Evolutionary conservation across 148 eudicot species (phyloP).

Genomic region (Chenopodium album): DNA sequence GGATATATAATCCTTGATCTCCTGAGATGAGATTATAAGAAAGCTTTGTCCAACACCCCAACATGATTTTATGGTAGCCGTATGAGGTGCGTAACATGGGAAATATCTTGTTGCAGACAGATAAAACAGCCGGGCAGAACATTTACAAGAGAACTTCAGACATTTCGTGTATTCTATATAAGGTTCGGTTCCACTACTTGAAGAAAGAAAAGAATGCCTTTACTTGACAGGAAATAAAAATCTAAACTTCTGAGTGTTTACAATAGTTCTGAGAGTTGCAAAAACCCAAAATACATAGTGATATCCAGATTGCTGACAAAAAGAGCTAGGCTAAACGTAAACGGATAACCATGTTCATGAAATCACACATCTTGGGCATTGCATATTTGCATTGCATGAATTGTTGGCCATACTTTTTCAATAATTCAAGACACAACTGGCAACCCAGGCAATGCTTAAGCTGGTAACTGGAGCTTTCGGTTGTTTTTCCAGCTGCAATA

Average conservation of each 20-base stretch:
- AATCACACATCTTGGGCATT: constrained; percentile 4
- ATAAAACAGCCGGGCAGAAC: neutral
- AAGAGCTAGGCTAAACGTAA: constrained; percentile 10
- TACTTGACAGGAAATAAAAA: constrained; percentile 2
- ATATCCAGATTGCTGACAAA: constrained; percentile 13
- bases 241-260: constrained; percentile 18
- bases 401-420: neutral
- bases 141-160: neutral
- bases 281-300: constrained; percentile 9
- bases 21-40: neutral
- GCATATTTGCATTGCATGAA: neutral
- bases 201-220: constrained; percentile 1
- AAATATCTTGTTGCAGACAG: neutral
- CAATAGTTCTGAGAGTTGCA: constrained; percentile 12
- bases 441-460: constrained; percentile 35
- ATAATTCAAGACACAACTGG: neutral
- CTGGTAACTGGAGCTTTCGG: constrained; percentile 77
- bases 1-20: too few species aligned
- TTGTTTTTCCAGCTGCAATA: constrained; percentile 87
- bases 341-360: constrained; percentile 4
- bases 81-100: neutral
- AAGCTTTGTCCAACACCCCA: neutral
- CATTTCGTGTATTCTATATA: neutral
- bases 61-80: neutral
- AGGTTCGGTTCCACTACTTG: neutral